These are phyloP conservation scores for Delphinella strobiligena DNA, from an alignment of 2,329 filamentous ascomycete genomes.

Conservation along the genomic window DNA sequence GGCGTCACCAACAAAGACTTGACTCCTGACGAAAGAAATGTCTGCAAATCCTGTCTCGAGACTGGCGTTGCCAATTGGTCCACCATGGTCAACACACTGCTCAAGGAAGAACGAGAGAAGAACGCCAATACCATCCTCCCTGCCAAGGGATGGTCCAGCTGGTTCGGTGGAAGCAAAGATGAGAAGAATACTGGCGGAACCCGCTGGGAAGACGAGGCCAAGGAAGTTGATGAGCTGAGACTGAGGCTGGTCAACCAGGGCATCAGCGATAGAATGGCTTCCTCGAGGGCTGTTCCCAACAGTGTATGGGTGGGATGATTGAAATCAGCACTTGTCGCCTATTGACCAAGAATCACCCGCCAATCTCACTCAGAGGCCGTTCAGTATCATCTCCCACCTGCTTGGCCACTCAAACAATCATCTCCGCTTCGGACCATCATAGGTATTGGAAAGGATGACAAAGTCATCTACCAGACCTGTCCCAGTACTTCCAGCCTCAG, in stretches of 20 bases:
- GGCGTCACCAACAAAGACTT: background rate
- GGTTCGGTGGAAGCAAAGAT: slow-evolving; percentile 9
- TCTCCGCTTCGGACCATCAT: too few relatives aligned
- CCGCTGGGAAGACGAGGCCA: slow-evolving; percentile 6
- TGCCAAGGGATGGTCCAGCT: slow-evolving; percentile 11
- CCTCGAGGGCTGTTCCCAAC: slow-evolving; percentile 4
- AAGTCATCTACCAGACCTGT: too few relatives aligned
- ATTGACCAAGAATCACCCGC: too few relatives aligned
- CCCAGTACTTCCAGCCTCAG: too few relatives aligned
- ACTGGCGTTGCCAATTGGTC: slow-evolving; percentile 73
- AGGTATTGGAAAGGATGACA: too few relatives aligned
- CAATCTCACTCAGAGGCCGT: too few relatives aligned
- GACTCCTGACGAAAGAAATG: slow-evolving; percentile 35
- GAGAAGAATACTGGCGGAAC: slow-evolving; percentile 8
- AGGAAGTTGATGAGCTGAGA: slow-evolving; percentile 12
- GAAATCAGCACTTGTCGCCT: too few relatives aligned
- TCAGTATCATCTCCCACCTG: too few relatives aligned
- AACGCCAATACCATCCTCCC: background rate
- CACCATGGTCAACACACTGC: slow-evolving; percentile 55
- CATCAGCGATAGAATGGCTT: slow-evolving; percentile 12
- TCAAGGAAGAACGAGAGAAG: slow-evolving; percentile 38
- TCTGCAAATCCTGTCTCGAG: slow-evolving; percentile 65
- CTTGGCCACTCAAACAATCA: too few relatives aligned
- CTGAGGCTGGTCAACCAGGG: slow-evolving; percentile 14
- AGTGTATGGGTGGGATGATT: background rate